phyloP scores from a whole-genome alignment of 2,329 filamentous ascomycete genomes.

The Neonectria punicea region DNA sequence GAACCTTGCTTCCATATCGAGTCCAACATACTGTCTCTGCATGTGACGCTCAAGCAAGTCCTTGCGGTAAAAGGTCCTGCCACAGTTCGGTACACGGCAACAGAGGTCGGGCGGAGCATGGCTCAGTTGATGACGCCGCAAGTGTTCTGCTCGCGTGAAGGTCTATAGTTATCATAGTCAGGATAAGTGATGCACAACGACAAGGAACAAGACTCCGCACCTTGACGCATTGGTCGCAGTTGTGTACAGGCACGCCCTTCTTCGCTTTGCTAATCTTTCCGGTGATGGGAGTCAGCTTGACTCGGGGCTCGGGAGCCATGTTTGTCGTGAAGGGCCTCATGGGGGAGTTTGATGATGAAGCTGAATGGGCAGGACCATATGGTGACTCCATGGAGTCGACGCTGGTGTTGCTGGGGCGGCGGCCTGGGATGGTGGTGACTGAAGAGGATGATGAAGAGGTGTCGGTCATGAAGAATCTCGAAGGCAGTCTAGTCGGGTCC shows the following conservation, averaged over 20 bases:
- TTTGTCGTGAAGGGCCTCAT: conserved; percentile 56
- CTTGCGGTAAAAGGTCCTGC: conserved; percentile 66
- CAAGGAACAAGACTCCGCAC: conserved; percentile 45
- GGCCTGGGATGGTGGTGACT: conserved; percentile 44
- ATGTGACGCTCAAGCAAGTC: conserved; percentile 69
- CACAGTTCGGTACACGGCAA: conserved; percentile 65
- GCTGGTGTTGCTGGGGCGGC: conserved; percentile 58
- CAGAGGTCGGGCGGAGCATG: conserved; percentile 64
- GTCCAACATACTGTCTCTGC: conserved; percentile 50
- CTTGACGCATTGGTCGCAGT: conserved; percentile 64
- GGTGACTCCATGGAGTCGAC: conserved; percentile 61
- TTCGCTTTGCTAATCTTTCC: conserved; percentile 67
- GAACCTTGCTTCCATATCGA: not conserved
- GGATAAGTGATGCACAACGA: conserved; percentile 5
- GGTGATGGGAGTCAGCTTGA: conserved; percentile 67
- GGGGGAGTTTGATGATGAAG: conserved; percentile 40
- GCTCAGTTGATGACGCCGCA: conserved; percentile 70
- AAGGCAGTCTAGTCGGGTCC: conserved; percentile 46
- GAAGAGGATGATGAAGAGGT: conserved; percentile 38
- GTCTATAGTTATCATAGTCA: conserved; percentile 53
- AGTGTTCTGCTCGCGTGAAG: conserved; percentile 71
- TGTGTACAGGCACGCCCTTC: conserved; percentile 68
- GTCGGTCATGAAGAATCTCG: conserved; percentile 40
- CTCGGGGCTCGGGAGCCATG: conserved; percentile 49
- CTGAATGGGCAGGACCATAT: conserved; percentile 42